Conservation (phyloP, 345 rosid genomes). For the Toxicodendron radicans region DNA sequence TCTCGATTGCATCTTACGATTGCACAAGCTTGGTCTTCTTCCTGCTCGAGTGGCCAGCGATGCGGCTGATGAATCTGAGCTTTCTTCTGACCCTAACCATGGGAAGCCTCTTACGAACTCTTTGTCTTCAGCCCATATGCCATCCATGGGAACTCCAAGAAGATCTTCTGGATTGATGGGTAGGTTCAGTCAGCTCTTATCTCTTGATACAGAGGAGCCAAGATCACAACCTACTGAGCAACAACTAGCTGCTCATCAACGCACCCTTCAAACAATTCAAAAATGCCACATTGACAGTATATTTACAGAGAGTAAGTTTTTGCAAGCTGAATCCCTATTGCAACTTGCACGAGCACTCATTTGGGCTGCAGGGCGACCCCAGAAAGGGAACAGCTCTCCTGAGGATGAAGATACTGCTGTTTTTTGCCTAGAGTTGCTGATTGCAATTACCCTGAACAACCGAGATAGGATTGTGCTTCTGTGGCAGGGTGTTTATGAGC, state of each 20-base stretch:
- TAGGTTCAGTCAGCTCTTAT: slow-evolving; percentile 67
- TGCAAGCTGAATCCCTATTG: slow-evolving; percentile 65
- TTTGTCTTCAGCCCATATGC: slow-evolving; percentile 29
- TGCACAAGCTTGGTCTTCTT: slow-evolving; percentile 68
- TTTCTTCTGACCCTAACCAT: slow-evolving; percentile 40
- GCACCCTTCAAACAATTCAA: slow-evolving; percentile 51
- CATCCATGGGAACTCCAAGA: slow-evolving; percentile 35
- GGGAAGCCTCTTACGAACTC: slow-evolving; percentile 36
- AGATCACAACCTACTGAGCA: slow-evolving; percentile 50
- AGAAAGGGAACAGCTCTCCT: slow-evolving; percentile 23
- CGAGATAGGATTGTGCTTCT: slow-evolving; percentile 70
- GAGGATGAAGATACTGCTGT: slow-evolving; percentile 58
- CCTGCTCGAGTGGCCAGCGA: slow-evolving; percentile 57
- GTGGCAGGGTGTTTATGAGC: slow-evolving; percentile 66
- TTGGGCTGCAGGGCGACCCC: slow-evolving; percentile 41
- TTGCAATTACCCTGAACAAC: slow-evolving; percentile 64
- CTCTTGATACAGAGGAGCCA: slow-evolving; percentile 70
- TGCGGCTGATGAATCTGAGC: slow-evolving; percentile 53
- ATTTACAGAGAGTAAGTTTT: slow-evolving; percentile 79
- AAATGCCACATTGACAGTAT: slow-evolving; percentile 59
- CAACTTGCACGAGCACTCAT: slow-evolving; percentile 59
- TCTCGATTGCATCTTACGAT: slow-evolving; percentile 56
- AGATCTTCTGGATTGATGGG: slow-evolving; percentile 66
- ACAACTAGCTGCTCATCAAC: slow-evolving; percentile 56
- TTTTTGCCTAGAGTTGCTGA: slow-evolving; percentile 69